Percentiles rank a stretch among this genome's conserved stretches.
These are phyloP conservation scores for Septoria linicola DNA, from an alignment of 2,329 filamentous ascomycete species.

Conservation along the genomic window DNA sequence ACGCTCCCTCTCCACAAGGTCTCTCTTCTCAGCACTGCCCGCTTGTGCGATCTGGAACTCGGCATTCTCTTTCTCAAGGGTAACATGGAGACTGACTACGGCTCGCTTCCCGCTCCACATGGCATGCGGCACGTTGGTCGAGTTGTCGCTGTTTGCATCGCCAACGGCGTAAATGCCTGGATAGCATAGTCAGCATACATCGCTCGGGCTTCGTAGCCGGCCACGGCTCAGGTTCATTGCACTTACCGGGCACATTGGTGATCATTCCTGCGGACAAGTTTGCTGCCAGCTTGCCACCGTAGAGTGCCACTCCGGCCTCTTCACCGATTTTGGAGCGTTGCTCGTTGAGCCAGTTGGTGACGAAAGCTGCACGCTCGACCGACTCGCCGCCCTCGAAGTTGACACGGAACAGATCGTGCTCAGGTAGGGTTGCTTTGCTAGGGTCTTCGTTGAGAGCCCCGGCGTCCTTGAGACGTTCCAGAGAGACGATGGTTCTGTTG, in stretches of 20 bases:
- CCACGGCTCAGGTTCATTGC: no score
- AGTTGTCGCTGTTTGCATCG: constrained; percentile 9
- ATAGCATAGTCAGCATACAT: constrained; percentile 2
- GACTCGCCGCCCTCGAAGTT: constrained; percentile 12
- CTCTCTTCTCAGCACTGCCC: constrained; percentile 7
- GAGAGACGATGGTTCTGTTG: constrained; percentile 18
- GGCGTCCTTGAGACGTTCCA: constrained; percentile 14
- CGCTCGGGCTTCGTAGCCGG: no score
- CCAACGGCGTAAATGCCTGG: constrained; percentile 13
- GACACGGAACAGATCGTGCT: constrained; percentile 18
- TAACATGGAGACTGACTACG: constrained; percentile 8
- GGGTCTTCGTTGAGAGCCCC: constrained; percentile 7
- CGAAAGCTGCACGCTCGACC: constrained; percentile 12
- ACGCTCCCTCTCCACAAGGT: constrained; percentile 4
- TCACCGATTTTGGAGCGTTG: constrained; percentile 8
- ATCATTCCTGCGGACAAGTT: constrained; percentile 10
- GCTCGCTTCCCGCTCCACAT: constrained; percentile 15
- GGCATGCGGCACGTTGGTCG: constrained; percentile 15
- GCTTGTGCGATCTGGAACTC: constrained; percentile 4
- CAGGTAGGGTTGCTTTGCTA: constrained; percentile 8
- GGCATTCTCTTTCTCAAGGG: constrained; percentile 13
- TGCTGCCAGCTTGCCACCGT: constrained; percentile 1
- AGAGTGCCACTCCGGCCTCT: constrained; percentile 11
- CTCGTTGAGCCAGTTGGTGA: constrained; percentile 16
- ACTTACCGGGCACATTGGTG: constrained; percentile 16